Base-by-base conservation (phyloP, 345 rosid genomes). In the Hibiscus tridactylites region DNA sequence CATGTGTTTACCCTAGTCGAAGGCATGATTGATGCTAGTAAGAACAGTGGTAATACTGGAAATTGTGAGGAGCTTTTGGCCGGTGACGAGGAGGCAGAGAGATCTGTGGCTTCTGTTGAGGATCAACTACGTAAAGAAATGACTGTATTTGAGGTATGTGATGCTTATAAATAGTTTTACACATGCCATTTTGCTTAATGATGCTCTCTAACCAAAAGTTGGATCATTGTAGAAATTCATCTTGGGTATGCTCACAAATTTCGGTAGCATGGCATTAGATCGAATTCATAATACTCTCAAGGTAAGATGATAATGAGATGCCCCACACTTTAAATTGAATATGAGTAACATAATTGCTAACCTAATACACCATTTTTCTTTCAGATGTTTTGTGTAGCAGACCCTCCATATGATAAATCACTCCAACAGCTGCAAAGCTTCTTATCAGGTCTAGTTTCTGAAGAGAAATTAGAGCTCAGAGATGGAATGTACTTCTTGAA, bases 341-440 rank as follows among this genome's bases (percentile, higher is more conserved):
- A 44, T 9, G 9, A 39, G 66, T 19, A 42, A 39, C 57, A 6
- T 17, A 54, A 35, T 52, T 64, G 54, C 50, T 21, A 19, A 64
- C 21, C 61, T 33, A 50, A 52, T 61, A 63, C 59, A 46, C 7
- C 35, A 50, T 17, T 42, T 75, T 77, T 59, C 53, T 50, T 75
- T 80, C 86, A 95, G 98, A 92, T 95, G 91, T 92, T 95, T 71
- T 95, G 97, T 82, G 85, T 90, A 8, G 97, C 90, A 28, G 97
- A 90, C 85, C 96, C 99, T 73, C 65, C 88, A 16, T 95, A 92
- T 53, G 97, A 95, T 79, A 95, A 95, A 83, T 90, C 96, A 16
- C 83, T 90, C 68, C 97, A 95, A 78, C 97, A 90, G 74, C 87
- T 95, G 69, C 98, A 95, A 78, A 88, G 93, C 82, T 95, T 95